Base-by-base conservation (phyloP, 1,284 basidiomycete species). In the Cutaneotrichosporon mucoides region DNA sequence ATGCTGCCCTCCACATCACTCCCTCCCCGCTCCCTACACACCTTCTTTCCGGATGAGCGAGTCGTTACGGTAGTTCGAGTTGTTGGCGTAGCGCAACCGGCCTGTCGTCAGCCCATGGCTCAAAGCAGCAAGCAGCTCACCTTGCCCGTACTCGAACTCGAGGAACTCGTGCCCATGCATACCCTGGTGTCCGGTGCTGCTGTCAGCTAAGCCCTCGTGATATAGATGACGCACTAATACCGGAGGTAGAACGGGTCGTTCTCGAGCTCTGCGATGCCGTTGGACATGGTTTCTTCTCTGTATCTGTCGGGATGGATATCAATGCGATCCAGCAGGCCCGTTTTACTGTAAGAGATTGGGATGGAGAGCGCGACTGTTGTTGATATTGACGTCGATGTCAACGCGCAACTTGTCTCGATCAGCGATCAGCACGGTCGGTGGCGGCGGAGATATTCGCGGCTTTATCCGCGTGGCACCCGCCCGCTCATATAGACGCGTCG, bases 11-110 rank as follows among this genome's bases (percentile, higher is more conserved):
- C 49, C 59, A 60, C 47, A 43, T 45, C 57, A 34, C 7, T 16
- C 33, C 3, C 4, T 9, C 24, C 38, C 12, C 33, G 7, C n/a
- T 24, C 24, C 6, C 4, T 5, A 84, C 92, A 71, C 69, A 96
- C 94, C 95, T 80, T 99, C 96, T 89, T 98, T 98, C 62, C 94
- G 85, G 76, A 99, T 97, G 57, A 99, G 81, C 75, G 88, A 90
- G 80, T 99, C 96, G 72, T 97, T 98, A 50, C 95, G 83, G 81
- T 99, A 99, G 80, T 99, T 99, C 16, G 93, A 97, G 84, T 99
- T 99, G 84, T 99, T 97, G 63, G 96, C 95, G 76, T 99, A 99
- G 68, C 95, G 86, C 65, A 99, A 83, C 60, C 95, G 87, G 7
- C 95, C 76, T 78, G 57, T 2, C 24, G 42, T 59, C 55, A 66